Evolutionary conservation across 2,329 filamentous ascomycete species (phyloP), one percentile per base, ranked within the genome.

Genomic region (Fusarium nanum): DNA sequence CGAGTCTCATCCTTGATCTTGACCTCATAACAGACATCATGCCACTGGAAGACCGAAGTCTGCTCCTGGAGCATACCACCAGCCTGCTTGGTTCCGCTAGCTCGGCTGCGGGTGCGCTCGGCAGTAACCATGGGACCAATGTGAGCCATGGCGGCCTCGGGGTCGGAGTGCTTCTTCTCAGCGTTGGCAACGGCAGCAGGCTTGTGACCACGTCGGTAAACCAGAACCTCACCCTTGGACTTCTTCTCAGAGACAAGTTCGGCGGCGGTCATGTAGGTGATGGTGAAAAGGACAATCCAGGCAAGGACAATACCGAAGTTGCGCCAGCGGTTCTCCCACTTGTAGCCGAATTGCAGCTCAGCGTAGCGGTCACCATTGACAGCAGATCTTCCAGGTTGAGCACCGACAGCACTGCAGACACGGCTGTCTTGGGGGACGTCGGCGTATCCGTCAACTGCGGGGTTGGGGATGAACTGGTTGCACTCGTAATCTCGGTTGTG

Each of bases 1-100:
- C 93, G 88, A 3, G 85, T 82, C 74, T 95, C 89, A 16, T 85
- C 84, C 83, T 97, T 97, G 81, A 97, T 94, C 79, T 92, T 91
- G 78, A 90, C 84, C 64, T 90, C 86, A 75, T 88, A 97, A 81
- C 91, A 94, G 3, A 97, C 91, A 73, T 95, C 86, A 70, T 90
- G 87, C 94, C 93, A 97, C 76, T 93, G 92, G 84, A 97, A 97
- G 65, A 94, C 88, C 23, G 92, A 92, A 7, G 88, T 93, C 76
- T 93, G 90, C 70, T 78, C 70, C 72, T 83, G 78, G 4, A 87
- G 76, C 37, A 82, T 83, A 56, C 80, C 83, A 44, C 79, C 83
- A 55, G 82, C 78, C 72, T 84, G 83, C 44, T 80, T 76, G 30
- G 68, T 70, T 73, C 75, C 58, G 73, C 76, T 76, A 27, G 68